Evolutionary conservation across 192 early-diverging fungal species (phyloP).

Genomic region (Glomus cerebriforme): DNA sequence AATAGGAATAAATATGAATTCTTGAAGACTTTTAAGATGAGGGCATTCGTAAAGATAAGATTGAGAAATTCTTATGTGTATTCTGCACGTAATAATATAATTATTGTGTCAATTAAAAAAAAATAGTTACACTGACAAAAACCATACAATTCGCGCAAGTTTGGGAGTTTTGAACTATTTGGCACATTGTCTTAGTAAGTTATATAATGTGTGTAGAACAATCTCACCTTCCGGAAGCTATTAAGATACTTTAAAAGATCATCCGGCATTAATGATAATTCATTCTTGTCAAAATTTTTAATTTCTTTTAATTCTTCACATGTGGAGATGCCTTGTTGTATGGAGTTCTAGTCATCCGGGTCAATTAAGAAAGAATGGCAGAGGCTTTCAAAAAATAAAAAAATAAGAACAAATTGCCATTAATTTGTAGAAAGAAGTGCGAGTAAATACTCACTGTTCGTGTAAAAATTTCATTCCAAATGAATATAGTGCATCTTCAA

Average conservation of each 20-base stretch:
- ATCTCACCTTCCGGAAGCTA: constrained; percentile 25
- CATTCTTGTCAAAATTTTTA: constrained; percentile 27
- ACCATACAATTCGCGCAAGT: constrained; percentile 24
- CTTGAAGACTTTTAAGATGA: too few relatives aligned
- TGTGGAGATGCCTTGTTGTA: constrained; percentile 32
- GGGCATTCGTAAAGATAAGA: too few relatives aligned
- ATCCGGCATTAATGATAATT: constrained; percentile 19
- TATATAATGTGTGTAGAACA: constrained; percentile 19
- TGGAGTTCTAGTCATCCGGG: constrained; percentile 27
- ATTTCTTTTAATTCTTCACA: constrained; percentile 32
- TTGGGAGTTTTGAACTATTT: constrained; percentile 16
- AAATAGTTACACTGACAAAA: too few relatives aligned
- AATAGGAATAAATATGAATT: too few relatives aligned
- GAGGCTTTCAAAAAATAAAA: constrained; percentile 21
- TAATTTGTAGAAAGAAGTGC: background rate
- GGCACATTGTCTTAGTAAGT: constrained; percentile 21
- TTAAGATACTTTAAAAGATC: constrained; percentile 31
- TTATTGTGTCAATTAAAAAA: too few relatives aligned
- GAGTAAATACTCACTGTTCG: constrained; percentile 23
- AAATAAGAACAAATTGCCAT: background rate
- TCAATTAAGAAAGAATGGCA: constrained; percentile 34
- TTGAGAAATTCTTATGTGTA: too few relatives aligned
- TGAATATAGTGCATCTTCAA: constrained; percentile 35
- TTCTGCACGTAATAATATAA: too few relatives aligned
- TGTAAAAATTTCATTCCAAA: constrained; percentile 28